Evolutionary conservation across 306 rosid species (phyloP), one percentile per base, ranked within the genome.

Genomic region (Rosa rugosa): DNA sequence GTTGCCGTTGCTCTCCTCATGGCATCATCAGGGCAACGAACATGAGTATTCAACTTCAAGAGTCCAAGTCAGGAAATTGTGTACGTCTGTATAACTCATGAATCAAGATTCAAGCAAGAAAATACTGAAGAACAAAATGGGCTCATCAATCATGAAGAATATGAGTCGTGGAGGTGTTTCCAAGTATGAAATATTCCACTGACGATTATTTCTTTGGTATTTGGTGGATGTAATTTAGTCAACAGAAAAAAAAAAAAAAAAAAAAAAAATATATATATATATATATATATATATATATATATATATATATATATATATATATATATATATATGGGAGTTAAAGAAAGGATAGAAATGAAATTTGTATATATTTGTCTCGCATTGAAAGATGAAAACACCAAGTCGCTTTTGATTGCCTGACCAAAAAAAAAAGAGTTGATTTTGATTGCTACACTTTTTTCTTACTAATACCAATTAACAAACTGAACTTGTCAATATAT

Each of bases 21-120:
- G 97, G 89, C 93, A 59, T 90, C 98, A 17, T 79, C 97, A 18
- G 98, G 97, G 45, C 90, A 89, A 69, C 73, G 93, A 63, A 92
- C 86, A 72, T 89, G 83, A 88, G 67, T 51, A 25, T 53, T 20
- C 53, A 6, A n/a, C 18, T 47, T 16, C 49, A 34, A 34, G 20
- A 64, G 20, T 34, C 69, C 44, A 6, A 18, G 46, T 38, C 16
- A 38, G 71, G 27, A 38, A 17, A 66, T 38, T 36, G 46, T 66
- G 3, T 36, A 17, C 17, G 2, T 36, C 25, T 31, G 20, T 16
- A 18, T 6, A 66, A 17, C 12, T 67, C 22, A 40, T 40, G 25
- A 36, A 64, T 66, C 49, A 38, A 38, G 14, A 57, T 56, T 20
- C 62, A 13, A 36, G 46, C 71, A 40, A 34, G 45, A 64, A 64